Evolutionary conservation across 331 rosid genomes (phyloP).

Genomic region (Erythrophleum ivorense): DNA sequence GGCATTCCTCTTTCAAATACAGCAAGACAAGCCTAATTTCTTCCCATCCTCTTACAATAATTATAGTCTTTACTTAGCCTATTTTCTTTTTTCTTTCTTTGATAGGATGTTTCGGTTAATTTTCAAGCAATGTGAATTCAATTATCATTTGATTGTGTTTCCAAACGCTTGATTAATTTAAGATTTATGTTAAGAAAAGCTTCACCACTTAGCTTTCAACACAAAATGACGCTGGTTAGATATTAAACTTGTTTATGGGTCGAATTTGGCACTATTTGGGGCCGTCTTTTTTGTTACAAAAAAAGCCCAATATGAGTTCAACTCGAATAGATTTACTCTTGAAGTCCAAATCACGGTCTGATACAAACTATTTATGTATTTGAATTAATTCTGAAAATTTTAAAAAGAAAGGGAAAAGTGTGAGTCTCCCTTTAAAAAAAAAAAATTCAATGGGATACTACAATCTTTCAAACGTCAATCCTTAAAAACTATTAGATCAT

Average conservation of each 20-base stretch:
- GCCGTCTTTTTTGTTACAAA: neutral
- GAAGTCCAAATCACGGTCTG: no score
- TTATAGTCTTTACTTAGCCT: neutral
- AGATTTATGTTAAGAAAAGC: no score
- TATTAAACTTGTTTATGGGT: neutral
- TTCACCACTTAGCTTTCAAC: no score
- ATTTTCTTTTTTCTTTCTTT: neutral
- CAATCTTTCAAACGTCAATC: no score
- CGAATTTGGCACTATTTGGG: neutral
- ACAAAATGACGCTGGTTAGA: no score
- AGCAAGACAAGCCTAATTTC: slow-evolving; percentile 15
- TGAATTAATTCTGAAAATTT: no score
- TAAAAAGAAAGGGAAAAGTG: no score
- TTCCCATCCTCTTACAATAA: neutral
- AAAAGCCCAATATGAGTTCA: neutral
- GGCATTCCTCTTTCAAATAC: slow-evolving; percentile 73
- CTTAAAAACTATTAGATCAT: no score
- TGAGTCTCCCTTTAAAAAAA: no score
- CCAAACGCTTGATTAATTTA: neutral
- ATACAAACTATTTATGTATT: no score
- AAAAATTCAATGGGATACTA: no score
- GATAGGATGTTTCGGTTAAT: neutral
- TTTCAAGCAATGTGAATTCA: slow-evolving; percentile 7
- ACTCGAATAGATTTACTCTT: neutral
- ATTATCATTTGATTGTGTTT: slow-evolving; percentile 15